Conservation (phyloP, 352 stramenopile species). For the Phytophthora citricola region DNA sequence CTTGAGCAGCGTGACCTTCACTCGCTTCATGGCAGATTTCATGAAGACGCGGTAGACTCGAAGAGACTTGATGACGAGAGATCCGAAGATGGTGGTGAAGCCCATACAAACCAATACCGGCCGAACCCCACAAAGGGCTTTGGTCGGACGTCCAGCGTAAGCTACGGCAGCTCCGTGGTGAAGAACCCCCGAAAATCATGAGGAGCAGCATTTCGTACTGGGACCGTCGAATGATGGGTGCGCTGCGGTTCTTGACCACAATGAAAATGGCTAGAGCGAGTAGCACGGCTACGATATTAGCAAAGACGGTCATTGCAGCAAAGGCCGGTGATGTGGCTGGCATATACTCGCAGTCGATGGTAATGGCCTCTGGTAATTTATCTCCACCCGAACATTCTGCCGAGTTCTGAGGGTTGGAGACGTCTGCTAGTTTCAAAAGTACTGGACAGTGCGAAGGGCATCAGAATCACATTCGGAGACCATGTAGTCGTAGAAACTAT, state of each 20-base stretch:
- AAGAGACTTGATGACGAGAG: constrained; percentile 57
- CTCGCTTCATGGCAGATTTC: constrained; percentile 47
- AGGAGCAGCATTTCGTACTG: constrained; percentile 54
- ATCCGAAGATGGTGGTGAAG: constrained; percentile 55
- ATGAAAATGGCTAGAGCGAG: constrained; percentile 25
- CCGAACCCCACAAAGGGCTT: constrained; percentile 38
- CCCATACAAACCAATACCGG: constrained; percentile 44
- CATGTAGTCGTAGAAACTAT: constrained; percentile 50
- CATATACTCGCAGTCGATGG: constrained; percentile 53
- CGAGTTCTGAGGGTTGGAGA: constrained; percentile 19
- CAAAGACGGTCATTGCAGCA: constrained; percentile 12
- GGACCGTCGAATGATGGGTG: constrained; percentile 51
- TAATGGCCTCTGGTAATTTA: constrained; percentile 20
- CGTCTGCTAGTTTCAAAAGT: constrained; percentile 40
- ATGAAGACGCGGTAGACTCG: constrained; percentile 70
- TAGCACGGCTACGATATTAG: constrained; percentile 22
- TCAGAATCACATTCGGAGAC: constrained; percentile 39
- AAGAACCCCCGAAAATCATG: constrained; percentile 51
- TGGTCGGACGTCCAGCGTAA: constrained; percentile 39
- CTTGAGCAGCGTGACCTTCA: constrained; percentile 39
- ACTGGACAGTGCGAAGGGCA: constrained; percentile 35
- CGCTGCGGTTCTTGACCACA: constrained; percentile 41
- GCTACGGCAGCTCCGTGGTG: constrained; percentile 35
- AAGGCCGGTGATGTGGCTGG: constrained; percentile 33
- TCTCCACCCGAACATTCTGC: constrained; percentile 38